Percentiles rank a stretch among this genome's conserved stretches.
phyloP scores from a whole-genome alignment of 1,284 basidiomycete species.

The Malassezia yamatoensis region DNA sequence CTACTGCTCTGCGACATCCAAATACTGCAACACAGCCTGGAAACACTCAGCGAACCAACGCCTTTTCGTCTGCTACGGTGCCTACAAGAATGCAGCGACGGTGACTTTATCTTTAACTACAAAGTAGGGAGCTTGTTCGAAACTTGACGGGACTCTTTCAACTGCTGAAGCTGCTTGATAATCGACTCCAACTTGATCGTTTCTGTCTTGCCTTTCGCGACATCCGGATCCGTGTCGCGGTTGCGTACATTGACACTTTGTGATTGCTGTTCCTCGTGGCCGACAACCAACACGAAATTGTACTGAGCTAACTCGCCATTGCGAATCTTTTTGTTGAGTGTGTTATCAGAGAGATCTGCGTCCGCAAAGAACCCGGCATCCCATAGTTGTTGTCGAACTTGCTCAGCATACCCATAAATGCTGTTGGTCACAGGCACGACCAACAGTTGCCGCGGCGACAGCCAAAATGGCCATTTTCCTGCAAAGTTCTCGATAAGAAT shows the following conservation, averaged over 20 bases:
- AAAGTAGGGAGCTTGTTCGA: slow-evolving; percentile 27
- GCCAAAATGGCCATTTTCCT: slow-evolving; percentile 99
- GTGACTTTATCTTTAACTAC: neutral
- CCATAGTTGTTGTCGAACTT: slow-evolving; percentile 63
- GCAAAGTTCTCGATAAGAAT: slow-evolving; percentile 96
- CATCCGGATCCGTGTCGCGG: slow-evolving; percentile 30
- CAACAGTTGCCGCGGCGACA: slow-evolving; percentile 84
- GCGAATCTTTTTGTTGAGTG: slow-evolving; percentile 83
- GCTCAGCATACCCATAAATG: slow-evolving; percentile 74
- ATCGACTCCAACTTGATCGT: slow-evolving; percentile 35
- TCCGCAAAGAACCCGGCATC: slow-evolving; percentile 73
- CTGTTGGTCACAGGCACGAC: slow-evolving; percentile 85
- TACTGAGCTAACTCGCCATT: slow-evolving; percentile 53
- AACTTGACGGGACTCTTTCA: slow-evolving; percentile 31
- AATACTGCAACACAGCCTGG: too few relatives aligned
- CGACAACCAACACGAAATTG: slow-evolving; percentile 95
- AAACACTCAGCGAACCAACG: neutral
- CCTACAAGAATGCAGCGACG: too few relatives aligned
- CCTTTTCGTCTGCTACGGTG: too few relatives aligned
- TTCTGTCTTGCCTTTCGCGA: slow-evolving; percentile 42
- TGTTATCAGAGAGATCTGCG: slow-evolving; percentile 83
- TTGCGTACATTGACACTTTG: slow-evolving; percentile 88
- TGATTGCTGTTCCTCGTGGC: slow-evolving; percentile 75
- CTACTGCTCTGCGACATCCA: too few relatives aligned
- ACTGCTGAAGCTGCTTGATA: slow-evolving; percentile 19